Evolutionary conservation across 148 eudicot genomes (phyloP), one percentile per base, ranked within the genome.

Genomic region (Persicaria tinctoria): DNA sequence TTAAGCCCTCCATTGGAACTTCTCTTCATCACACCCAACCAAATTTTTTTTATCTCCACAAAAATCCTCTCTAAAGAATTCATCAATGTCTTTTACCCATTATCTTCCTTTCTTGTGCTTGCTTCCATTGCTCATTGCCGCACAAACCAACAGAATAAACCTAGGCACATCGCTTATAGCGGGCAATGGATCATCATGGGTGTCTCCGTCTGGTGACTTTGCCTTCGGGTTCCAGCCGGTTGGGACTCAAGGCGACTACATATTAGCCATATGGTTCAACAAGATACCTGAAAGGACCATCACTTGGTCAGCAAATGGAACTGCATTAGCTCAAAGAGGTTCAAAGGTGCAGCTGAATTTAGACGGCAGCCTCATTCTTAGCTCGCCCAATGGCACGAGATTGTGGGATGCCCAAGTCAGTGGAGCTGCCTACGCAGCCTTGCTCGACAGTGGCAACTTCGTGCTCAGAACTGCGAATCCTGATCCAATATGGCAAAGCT

Each of bases 231-330:
- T 77, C 46, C 74, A 70, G 4, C 44, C 11, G 5, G 11, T 55
- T 46, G 46, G 23, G 41, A 3, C 66, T 6, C 74, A 23, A 18
- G 11, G 49, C 0, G 3, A 32, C 32, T 79, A 74, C 74, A 27
- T 80, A 59, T 78, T 80, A 2, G 55, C 81, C 77, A 75, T 75
- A 50, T 77, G 81, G 83, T 80, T 62, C 55, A n/a, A 77, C 68
- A 77, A 75, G 16, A 72, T 80, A 4, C 75, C 77, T 0, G 78
- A 80, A 5, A 77, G 70, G 46, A 78, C 83, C 38, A 59, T 78
- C 4, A 79, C 78, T 38, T 83, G 86, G 86, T 59, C 64, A 16
- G 77, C 75, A 13, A 78, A 78, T 68, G 45, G 60, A 2, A 69
- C 45, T 16, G 4, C 71, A 5, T 74, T 46, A 5, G 85, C 72